A percentile compares a stretch with the other conserved stretches of the same genome.
Conservation (phyloP, 345 rosid species). For the Physaria fendleri region DNA sequence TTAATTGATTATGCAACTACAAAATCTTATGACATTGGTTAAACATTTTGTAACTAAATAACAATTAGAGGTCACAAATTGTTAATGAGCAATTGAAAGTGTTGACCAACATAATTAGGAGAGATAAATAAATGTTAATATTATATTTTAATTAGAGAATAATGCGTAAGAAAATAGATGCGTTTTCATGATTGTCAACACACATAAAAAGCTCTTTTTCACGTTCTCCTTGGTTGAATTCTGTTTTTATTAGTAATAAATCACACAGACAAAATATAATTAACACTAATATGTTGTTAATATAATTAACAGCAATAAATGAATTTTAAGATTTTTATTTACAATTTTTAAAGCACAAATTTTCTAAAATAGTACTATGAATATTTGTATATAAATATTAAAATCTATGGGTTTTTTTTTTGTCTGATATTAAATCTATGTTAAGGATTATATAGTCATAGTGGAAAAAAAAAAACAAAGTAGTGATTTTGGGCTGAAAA, state of each 20-base stretch:
- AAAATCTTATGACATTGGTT: not conserved
- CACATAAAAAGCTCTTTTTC: constrained; percentile 11
- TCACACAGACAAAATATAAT: not conserved
- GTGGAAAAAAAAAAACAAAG: no score
- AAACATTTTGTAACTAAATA: not conserved
- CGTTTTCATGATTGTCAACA: constrained; percentile 17
- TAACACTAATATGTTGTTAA: not conserved
- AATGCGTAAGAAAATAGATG: constrained; percentile 21
- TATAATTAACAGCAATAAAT: not conserved
- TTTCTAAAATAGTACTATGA: no score
- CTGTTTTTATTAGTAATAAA: not conserved
- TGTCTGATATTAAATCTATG: no score
- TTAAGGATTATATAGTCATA: no score
- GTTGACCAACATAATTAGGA: constrained; percentile 5
- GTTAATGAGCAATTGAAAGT: not conserved
- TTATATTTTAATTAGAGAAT: not conserved
- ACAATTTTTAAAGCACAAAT: not conserved
- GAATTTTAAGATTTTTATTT: not conserved
- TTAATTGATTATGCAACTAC: not conserved
- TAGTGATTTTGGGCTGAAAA: no score
- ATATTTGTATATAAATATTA: no score
- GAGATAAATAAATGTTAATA: not conserved
- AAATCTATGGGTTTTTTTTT: no score
- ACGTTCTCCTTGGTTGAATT: constrained; percentile 6
- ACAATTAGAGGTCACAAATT: not conserved